Base-by-base conservation (phyloP, 768 basidiomycete species). In the Suillus cothurnatus region DNA sequence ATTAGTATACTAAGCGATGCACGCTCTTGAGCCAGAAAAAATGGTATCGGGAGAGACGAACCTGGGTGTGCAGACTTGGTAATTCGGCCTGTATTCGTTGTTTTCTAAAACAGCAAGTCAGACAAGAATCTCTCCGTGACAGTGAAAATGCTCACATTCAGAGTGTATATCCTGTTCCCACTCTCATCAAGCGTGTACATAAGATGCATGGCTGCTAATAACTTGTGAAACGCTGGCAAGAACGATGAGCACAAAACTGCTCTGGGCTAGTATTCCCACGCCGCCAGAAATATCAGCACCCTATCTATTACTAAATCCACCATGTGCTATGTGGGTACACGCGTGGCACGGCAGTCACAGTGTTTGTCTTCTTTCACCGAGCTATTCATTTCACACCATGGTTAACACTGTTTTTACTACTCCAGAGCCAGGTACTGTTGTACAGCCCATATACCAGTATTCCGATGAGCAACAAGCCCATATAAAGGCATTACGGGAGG, bases 11-110 rank as follows among this genome's bases (percentile, higher is more conserved):
- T 2, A 12, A 17, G 17, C 19, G 1, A 63, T 64, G 56, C 47
- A 52, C 32, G 26, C 28, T 52, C 47, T 38, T 21, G 61, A n/a
- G 32, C 58, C 9, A 9, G 55, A 64, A 36, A 19, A 38, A n/a
- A 21, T 39, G 31, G 26, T 19, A 4, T 23, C 53, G 41, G 23
- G 28, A 14, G 31, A 28, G 23, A 74, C 85, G 65, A 76, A 97
- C 96, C 96, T 78, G 97, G 97, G 78, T 99, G 97, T 15, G 97
- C 97, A 63, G 95, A 97, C 78, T 95, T 97, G 31, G 97, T 94
- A 69, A 94, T 85, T 79, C 87, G 89, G 45, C 94, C 95, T 38
- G 79, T 80, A 50, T 90, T 84, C 19, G 92, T 95, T 49, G 85
- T 71, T 90, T 99, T 99, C 97, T 97, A 74, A 41, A 65, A 19